A percentile compares a stretch with the other conserved stretches of the same genome.
These are phyloP conservation scores for Pezicula neosporulosa DNA, from an alignment of 2,329 filamentous ascomycete species.

Conservation along the genomic window DNA sequence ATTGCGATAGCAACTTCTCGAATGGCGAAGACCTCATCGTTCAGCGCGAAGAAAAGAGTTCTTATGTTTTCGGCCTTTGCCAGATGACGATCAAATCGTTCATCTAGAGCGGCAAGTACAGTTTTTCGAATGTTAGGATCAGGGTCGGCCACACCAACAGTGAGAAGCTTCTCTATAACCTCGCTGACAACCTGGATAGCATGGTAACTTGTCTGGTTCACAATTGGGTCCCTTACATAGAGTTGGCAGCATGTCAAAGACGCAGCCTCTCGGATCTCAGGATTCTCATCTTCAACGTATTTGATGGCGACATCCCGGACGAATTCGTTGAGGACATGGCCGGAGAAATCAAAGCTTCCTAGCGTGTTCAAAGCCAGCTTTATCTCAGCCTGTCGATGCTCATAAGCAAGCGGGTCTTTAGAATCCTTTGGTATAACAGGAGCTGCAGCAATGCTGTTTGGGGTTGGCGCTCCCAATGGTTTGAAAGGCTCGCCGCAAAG, in stretches of 20 bases:
- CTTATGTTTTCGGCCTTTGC: constrained; percentile 97
- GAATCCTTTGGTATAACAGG: constrained; percentile 84
- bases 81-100: constrained; percentile 93
- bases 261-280: constrained; percentile 89
- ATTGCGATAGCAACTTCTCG: constrained; percentile 94
- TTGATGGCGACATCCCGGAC: constrained; percentile 97
- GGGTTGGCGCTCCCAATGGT: constrained; percentile 82
- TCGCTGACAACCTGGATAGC: constrained; percentile 96
- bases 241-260: constrained; percentile 97
- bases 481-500: constrained; percentile 90
- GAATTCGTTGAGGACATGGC: constrained; percentile 95
- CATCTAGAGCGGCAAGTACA: constrained; percentile 84
- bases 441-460: constrained; percentile 74
- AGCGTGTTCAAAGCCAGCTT: constrained; percentile 91
- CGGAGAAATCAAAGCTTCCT: constrained; percentile 94
- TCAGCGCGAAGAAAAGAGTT: constrained; percentile 90
- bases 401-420: constrained; percentile 78
- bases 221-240: constrained; percentile 93
- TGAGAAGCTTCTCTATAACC: constrained; percentile 94
- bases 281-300: constrained; percentile 94
- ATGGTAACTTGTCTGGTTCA: constrained; percentile 96
- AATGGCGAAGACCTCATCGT: constrained; percentile 91
- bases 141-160: constrained; percentile 88
- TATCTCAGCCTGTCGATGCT: constrained; percentile 79
- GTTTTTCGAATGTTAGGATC: constrained; percentile 86